Conservation (phyloP, 371 early-diverging fungal genomes). For the Mucor indicus region DNA sequence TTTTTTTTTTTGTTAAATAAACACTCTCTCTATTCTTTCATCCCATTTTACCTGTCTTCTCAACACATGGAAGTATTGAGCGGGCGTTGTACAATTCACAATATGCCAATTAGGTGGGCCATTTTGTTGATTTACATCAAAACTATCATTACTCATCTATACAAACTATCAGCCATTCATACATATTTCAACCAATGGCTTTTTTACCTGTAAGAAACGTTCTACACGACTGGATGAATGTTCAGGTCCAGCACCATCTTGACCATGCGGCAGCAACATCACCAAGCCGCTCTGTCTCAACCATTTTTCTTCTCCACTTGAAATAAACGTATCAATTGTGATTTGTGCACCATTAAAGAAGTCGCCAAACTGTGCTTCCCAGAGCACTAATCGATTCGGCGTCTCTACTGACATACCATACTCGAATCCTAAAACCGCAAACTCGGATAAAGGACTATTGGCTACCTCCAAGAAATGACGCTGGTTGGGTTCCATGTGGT, state of each 20-base stretch:
- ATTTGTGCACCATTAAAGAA: conserved; percentile 97
- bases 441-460: conserved; percentile 87
- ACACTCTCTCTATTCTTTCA: not conserved
- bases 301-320: conserved; percentile 94
- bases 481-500: conserved; percentile 53
- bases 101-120: conserved; percentile 88
- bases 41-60: conserved; percentile 74
- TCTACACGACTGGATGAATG: conserved; percentile 90
- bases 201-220: conserved; percentile 88
- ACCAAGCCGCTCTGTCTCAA: conserved; percentile 86
- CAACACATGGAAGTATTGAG: conserved; percentile 94
- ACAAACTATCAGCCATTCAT: not conserved
- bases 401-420: conserved; percentile 88
- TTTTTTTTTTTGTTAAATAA: not conserved
- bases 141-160: conserved; percentile 77
- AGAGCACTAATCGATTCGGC: conserved; percentile 81
- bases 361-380: conserved; percentile 99
- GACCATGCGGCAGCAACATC: conserved; percentile 94
- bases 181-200: not conserved
- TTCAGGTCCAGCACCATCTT: conserved; percentile 97
- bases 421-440: conserved; percentile 95
- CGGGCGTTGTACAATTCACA: conserved; percentile 90
- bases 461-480: conserved; percentile 68
- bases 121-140: conserved; percentile 50
- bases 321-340: conserved; percentile 89